Conservation (phyloP, 805 yeast genomes). For the Candida corydali region DNA sequence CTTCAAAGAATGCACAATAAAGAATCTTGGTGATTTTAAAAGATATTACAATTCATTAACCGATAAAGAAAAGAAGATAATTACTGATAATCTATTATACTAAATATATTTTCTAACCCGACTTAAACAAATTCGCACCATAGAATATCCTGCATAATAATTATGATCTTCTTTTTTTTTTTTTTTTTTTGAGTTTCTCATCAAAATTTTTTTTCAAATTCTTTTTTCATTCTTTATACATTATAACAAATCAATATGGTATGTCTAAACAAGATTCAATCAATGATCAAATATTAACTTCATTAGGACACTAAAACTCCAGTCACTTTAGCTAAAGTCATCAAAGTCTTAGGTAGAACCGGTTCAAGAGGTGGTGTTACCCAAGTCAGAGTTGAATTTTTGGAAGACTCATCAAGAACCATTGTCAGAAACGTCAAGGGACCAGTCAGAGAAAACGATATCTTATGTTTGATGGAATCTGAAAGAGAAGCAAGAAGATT, state of each 20-base stretch:
- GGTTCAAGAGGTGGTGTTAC: constrained; percentile 98
- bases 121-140: neutral
- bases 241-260: constrained; percentile 6
- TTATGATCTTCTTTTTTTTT: constrained; percentile 3
- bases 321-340: constrained; percentile 99
- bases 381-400: constrained; percentile 47
- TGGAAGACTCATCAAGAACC: constrained; percentile 46
- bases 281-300: constrained; percentile 3
- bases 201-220: constrained; percentile 2
- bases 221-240: constrained; percentile 7
- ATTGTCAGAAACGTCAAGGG: constrained; percentile 49
- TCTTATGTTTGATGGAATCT: constrained; percentile 98
- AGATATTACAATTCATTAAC: constrained; percentile 43
- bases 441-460: constrained; percentile 68
- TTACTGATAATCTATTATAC: constrained; percentile 48
- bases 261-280: constrained; percentile 1
- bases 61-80: constrained; percentile 50
- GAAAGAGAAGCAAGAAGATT: constrained; percentile 73
- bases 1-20: constrained; percentile 52
- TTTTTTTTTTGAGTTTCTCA: constrained; percentile 1
- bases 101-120: constrained; percentile 7
- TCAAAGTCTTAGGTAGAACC: constrained; percentile 99
- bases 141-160: constrained; percentile 3
- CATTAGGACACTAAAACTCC: constrained; percentile 55
- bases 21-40: constrained; percentile 49